Evolutionary conservation across 495 filamentous ascomycete species (phyloP).

Genomic region (Echria macrotheca): DNA sequence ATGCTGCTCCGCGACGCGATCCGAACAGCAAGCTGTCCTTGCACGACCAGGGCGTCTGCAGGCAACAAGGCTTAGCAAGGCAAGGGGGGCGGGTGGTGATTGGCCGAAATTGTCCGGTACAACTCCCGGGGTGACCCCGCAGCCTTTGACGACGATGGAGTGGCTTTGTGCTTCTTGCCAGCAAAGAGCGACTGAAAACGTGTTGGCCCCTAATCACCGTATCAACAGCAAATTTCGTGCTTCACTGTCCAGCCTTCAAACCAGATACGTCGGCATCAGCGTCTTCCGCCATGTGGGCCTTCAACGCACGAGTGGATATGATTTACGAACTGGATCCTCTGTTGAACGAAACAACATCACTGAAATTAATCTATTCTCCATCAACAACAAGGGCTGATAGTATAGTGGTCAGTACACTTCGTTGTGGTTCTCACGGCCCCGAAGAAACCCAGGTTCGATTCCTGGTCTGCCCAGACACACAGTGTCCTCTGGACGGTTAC

Average conservation of each 20-base stretch:
- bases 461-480: slow-evolving; percentile 1
- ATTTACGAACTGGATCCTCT: no score
- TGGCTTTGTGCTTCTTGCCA: neutral
- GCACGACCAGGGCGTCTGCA: slow-evolving; percentile 3
- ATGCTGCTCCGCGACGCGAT: no score
- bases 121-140: neutral
- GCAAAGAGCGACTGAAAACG: no score
- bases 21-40: slow-evolving; percentile 17
- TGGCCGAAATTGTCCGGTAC: slow-evolving; percentile 8
- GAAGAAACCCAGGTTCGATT: slow-evolving; percentile 10
- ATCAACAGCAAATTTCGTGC: no score
- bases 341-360: no score
- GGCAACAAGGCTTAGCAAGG: slow-evolving; percentile 3
- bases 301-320: no score
- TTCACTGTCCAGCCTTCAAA: no score
- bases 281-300: no score
- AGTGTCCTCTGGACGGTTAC: no score
- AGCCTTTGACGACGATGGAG: neutral
- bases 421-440: neutral
- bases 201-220: no score
- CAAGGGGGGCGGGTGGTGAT: neutral
- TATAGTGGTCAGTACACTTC: slow-evolving; percentile 3
- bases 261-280: no score
- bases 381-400: neutral
- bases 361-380: no score